Conservation (phyloP, 2,329 filamentous ascomycete species). For the Monosporascus sp. region DNA sequence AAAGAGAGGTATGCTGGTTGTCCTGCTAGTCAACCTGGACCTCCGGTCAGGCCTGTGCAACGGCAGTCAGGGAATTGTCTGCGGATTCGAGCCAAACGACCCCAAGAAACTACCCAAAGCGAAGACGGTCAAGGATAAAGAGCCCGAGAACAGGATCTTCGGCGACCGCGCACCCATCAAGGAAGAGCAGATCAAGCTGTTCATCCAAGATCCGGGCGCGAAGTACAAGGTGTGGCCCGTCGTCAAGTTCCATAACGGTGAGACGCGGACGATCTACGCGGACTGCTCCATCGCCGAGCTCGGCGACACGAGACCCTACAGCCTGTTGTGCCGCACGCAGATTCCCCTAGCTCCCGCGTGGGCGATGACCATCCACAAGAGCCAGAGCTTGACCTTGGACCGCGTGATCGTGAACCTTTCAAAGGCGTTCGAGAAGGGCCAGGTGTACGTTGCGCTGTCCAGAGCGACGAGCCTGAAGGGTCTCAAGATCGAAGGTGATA, state of each 20-base stretch:
- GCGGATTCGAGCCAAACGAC: constrained; percentile 34
- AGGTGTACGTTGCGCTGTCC: constrained; percentile 59
- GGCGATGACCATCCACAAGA: constrained; percentile 60
- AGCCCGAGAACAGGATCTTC: constrained; percentile 17
- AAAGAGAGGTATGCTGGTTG: constrained; percentile 46
- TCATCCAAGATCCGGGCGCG: constrained; percentile 26
- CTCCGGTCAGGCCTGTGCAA: constrained; percentile 36
- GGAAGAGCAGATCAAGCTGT: constrained; percentile 31
- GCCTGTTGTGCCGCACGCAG: constrained; percentile 50
- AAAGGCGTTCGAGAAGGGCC: constrained; percentile 48
- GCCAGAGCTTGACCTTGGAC: constrained; percentile 58
- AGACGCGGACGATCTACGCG: constrained; percentile 39
- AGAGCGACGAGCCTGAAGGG: constrained; percentile 47
- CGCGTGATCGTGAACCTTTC: constrained; percentile 49
- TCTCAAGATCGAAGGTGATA: constrained; percentile 33
- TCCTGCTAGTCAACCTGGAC: constrained; percentile 46
- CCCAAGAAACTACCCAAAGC: constrained; percentile 20
- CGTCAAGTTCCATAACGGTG: constrained; percentile 47
- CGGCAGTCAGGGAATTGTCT: constrained; percentile 40
- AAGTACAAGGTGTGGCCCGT: constrained; percentile 39
- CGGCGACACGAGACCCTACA: constrained; percentile 39
- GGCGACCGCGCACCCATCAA: constrained; percentile 33
- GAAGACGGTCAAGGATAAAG: constrained; percentile 7
- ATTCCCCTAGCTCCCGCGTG: constrained; percentile 55
- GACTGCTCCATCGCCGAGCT: constrained; percentile 43